phyloP scores from a whole-genome alignment of 768 basidiomycete genomes.

The Leccinum fibrillosum region DNA sequence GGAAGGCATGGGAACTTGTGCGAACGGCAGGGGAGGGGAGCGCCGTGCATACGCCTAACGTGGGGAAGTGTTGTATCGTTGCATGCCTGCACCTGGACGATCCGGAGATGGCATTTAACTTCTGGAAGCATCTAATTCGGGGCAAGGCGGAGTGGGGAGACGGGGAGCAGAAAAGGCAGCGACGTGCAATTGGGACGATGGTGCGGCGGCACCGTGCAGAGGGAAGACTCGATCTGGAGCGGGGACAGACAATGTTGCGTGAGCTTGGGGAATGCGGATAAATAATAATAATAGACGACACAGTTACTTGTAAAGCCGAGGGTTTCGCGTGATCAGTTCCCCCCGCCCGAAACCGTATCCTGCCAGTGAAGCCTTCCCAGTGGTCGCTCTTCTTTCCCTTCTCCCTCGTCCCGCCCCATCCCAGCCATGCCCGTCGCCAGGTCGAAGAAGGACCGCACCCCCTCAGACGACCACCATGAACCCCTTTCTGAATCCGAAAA shows the following conservation, averaged over 20 bases:
- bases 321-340: background rate
- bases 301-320: background rate
- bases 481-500: conserved; percentile 62
- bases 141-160: conserved; percentile 48
- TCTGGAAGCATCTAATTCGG: conserved; percentile 53
- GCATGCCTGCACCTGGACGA: conserved; percentile 49
- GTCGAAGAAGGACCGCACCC: conserved; percentile 62
- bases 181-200: conserved; percentile 38
- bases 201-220: conserved; percentile 29
- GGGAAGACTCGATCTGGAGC: conserved; percentile 24
- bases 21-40: conserved; percentile 33
- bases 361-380: background rate
- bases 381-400: background rate
- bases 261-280: conserved; percentile 11
- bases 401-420: conserved; percentile 9
- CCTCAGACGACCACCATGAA: conserved; percentile 54
- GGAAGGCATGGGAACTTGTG: conserved; percentile 42
- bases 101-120: conserved; percentile 52
- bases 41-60: conserved; percentile 40
- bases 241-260: conserved; percentile 19
- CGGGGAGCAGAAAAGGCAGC: conserved; percentile 40
- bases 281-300: background rate
- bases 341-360: background rate
- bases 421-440: conserved; percentile 59
- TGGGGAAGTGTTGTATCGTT: conserved; percentile 50